These are phyloP conservation scores for Euphorbia peplus DNA, from an alignment of 345 rosid species.

Conservation along the genomic window DNA sequence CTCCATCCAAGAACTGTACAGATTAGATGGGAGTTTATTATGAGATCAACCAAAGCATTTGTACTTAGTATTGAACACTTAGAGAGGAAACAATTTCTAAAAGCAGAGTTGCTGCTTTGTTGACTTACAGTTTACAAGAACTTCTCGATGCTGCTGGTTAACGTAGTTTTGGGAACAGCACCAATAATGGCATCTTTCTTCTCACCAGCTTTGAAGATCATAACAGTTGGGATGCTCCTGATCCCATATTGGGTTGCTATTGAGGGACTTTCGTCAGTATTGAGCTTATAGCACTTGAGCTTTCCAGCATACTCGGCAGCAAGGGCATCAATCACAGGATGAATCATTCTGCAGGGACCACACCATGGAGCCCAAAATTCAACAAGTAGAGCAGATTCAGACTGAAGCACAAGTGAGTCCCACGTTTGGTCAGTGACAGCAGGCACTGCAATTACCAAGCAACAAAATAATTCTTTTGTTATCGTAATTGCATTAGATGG, in stretches of 20 bases:
- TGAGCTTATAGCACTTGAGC: slow-evolving; percentile 45
- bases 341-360: slow-evolving; percentile 54
- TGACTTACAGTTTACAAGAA: slow-evolving; percentile 32
- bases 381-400: slow-evolving; percentile 38
- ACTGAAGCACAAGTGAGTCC: slow-evolving; percentile 37
- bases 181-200: slow-evolving; percentile 49
- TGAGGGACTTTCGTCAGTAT: slow-evolving; percentile 45
- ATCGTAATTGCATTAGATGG: too few species aligned
- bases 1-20: slow-evolving; percentile 32
- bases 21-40: slow-evolving; percentile 10
- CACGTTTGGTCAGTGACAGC: slow-evolving; percentile 36
- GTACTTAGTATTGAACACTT: slow-evolving; percentile 6
- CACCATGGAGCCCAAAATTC: slow-evolving; percentile 66
- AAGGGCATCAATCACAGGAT: slow-evolving; percentile 42
- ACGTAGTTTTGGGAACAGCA: slow-evolving; percentile 45
- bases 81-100: slow-evolving; percentile 2
- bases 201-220: slow-evolving; percentile 47
- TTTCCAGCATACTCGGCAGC: slow-evolving; percentile 45
- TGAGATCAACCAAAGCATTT: slow-evolving; percentile 2
- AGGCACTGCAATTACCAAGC: slow-evolving; percentile 25
- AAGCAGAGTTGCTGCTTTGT: slow-evolving; percentile 10
- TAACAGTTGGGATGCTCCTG: slow-evolving; percentile 52
- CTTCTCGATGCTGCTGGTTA: slow-evolving; percentile 40
- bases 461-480: too few species aligned
- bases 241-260: slow-evolving; percentile 42